phyloP scores from a whole-genome alignment of 129 eudicot genomes.

The Tagetes erecta region DNA sequence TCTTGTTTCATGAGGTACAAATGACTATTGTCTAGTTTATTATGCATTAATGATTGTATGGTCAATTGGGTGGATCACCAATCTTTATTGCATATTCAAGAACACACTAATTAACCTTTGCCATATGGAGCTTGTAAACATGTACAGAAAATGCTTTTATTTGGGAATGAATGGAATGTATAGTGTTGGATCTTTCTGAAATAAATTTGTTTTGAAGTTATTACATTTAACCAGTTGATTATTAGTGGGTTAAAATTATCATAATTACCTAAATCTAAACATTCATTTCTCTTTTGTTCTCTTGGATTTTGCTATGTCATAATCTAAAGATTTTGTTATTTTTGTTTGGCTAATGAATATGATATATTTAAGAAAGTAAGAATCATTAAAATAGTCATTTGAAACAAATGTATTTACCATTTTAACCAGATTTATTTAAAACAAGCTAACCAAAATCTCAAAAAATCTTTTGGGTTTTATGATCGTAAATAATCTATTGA shows the following conservation, averaged over 20 bases:
- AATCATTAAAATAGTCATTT: neutral
- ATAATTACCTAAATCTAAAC: neutral
- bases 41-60: slow-evolving; percentile 1
- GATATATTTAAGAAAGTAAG: neutral
- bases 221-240: neutral
- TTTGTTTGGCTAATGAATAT: neutral
- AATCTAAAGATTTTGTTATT: too few relatives aligned
- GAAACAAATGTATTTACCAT: neutral
- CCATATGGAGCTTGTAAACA: slow-evolving; percentile 1
- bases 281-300: neutral
- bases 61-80: neutral
- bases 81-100: slow-evolving; percentile 13
- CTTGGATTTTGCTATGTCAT: neutral
- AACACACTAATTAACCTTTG: neutral
- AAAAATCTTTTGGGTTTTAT: neutral
- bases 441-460: neutral
- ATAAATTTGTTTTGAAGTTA: neutral
- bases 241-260: neutral
- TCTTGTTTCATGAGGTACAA: slow-evolving; percentile 10
- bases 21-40: neutral
- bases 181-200: neutral
- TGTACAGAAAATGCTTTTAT: slow-evolving; percentile 5
- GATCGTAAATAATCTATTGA: neutral
- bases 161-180: neutral
- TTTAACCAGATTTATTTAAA: neutral